Conservation (phyloP, 441 rosid genomes). For the Brassica balearica region DNA sequence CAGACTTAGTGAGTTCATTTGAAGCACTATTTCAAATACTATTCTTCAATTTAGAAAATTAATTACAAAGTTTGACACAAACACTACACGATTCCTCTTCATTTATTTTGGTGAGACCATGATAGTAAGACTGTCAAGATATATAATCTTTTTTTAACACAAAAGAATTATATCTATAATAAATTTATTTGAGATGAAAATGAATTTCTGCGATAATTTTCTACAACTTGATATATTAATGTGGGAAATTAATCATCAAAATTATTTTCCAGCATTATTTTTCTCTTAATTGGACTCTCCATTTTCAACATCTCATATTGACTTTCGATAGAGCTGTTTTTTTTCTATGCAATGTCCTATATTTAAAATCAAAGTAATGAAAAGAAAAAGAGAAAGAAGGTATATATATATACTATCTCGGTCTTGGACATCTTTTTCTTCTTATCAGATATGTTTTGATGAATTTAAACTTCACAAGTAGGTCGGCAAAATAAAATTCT, state of each 20-base stretch:
- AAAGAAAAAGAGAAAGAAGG: not conserved
- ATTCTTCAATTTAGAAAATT: not conserved
- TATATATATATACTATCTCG: not conserved
- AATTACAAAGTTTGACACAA: not conserved
- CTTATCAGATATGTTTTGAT: not conserved
- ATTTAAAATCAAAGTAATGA: not conserved
- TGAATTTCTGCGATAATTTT: not conserved
- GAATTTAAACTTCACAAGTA: not conserved
- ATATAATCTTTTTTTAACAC: too few species aligned
- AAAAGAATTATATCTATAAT: not conserved
- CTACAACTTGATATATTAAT: slow-evolving; percentile 6
- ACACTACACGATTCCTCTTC: not conserved
- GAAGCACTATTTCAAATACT: not conserved
- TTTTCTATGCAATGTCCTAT: not conserved
- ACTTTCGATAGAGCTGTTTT: not conserved
- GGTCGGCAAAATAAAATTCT: slow-evolving; percentile 10
- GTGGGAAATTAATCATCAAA: slow-evolving; percentile 30
- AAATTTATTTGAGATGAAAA: slow-evolving; percentile 11
- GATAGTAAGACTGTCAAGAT: not conserved
- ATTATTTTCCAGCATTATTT: slow-evolving; percentile 8
- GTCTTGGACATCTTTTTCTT: slow-evolving; percentile 14
- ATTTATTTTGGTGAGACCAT: not conserved
- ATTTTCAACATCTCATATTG: slow-evolving; percentile 11
- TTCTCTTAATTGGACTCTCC: slow-evolving; percentile 15
- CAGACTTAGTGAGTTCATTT: not conserved